These are phyloP conservation scores for Eutrema yunnanense DNA, from an alignment of 345 rosid genomes.

Conservation along the genomic window DNA sequence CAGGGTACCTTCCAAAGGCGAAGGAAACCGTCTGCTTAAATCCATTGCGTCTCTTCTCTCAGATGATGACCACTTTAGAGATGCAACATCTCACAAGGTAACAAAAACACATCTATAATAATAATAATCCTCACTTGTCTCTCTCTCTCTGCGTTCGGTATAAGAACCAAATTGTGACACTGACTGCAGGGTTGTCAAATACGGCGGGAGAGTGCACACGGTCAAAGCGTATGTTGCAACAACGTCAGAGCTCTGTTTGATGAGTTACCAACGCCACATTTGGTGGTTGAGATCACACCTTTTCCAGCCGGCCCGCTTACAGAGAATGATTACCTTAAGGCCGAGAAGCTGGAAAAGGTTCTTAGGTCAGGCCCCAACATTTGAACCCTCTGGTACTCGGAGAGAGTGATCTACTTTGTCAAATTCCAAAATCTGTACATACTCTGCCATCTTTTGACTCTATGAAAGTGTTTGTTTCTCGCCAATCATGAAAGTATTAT, in stretches of 20 bases:
- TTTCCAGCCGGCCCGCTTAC: constrained; percentile 84
- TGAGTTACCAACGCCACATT: constrained; percentile 91
- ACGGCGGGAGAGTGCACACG: constrained; percentile 90
- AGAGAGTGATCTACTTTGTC: constrained; percentile 6
- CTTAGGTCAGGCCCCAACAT: constrained; percentile 73
- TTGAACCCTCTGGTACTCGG: constrained; percentile 18
- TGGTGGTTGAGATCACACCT: constrained; percentile 74
- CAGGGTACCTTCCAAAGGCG: constrained; percentile 78
- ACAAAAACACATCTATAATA: neutral
- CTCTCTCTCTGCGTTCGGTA: neutral
- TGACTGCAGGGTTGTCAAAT: constrained; percentile 83
- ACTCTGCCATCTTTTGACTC: constrained; percentile 10
- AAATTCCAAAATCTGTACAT: constrained; percentile 40
- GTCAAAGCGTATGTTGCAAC: constrained; percentile 95
- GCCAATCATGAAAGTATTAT: neutral
- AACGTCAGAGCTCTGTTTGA: constrained; percentile 93
- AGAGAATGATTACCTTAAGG: constrained; percentile 76
- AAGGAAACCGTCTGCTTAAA: constrained; percentile 76
- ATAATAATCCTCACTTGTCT: neutral
- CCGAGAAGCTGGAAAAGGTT: constrained; percentile 84
- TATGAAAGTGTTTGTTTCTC: neutral
- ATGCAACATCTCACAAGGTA: constrained; percentile 94
- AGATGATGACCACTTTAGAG: constrained; percentile 82
- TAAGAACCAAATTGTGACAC: neutral
- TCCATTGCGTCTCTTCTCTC: constrained; percentile 82